Conservation (phyloP, 352 stramenopile genomes). For the Globisporangium middletonii region DNA sequence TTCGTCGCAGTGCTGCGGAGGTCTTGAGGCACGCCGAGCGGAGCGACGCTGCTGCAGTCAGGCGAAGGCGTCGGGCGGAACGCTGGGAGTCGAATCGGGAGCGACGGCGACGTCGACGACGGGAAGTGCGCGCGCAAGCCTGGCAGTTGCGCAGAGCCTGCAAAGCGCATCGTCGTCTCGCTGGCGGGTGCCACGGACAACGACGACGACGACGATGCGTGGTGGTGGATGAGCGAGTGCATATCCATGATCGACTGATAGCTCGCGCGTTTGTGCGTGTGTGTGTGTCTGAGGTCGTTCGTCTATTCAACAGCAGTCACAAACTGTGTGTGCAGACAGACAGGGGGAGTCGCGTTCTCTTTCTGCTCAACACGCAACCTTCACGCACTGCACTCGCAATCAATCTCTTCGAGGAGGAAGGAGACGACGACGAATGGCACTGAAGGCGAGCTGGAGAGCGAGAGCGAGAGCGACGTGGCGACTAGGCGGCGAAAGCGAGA, state of each 20-base stretch:
- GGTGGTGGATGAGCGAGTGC: slow-evolving; percentile 63
- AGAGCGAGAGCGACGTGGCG: too few species aligned
- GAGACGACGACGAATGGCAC: too few species aligned
- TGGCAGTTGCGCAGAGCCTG: slow-evolving; percentile 13
- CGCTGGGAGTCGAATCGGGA: slow-evolving; percentile 36
- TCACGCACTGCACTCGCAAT: too few species aligned
- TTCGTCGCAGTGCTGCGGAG: slow-evolving; percentile 6
- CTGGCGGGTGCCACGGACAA: too few species aligned
- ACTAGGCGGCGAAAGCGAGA: background rate
- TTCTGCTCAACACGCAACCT: too few species aligned
- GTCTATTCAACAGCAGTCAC: slow-evolving; percentile 2
- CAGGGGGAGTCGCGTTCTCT: too few species aligned
- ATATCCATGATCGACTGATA: slow-evolving; percentile 48
- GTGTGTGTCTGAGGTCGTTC: background rate
- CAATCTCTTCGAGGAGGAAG: too few species aligned
- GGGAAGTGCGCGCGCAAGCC: slow-evolving; percentile 41
- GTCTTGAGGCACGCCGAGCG: slow-evolving; percentile 7
- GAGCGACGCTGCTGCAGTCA: background rate
- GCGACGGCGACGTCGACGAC: slow-evolving; percentile 3
- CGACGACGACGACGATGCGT: too few species aligned
- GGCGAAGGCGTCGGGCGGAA: slow-evolving; percentile 15
- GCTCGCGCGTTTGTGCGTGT: background rate
- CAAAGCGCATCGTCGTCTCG: too few species aligned
- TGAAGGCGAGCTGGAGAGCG: too few species aligned
- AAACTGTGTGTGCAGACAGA: background rate